Base-by-base conservation (phyloP, 2,329 filamentous ascomycete genomes). In the Aureobasidium zeae region DNA sequence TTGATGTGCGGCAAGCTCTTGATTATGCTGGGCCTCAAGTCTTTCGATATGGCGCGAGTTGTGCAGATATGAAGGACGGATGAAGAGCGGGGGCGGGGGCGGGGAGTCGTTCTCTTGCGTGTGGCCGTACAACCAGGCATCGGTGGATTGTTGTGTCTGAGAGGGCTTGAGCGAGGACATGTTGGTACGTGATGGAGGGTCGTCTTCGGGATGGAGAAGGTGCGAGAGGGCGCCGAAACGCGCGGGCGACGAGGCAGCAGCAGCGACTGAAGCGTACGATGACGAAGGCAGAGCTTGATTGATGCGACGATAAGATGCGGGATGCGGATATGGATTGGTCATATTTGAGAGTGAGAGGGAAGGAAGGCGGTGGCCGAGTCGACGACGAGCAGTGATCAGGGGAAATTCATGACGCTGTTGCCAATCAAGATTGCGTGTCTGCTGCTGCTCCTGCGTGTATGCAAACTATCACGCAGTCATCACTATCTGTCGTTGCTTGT, bases 31-130 rank as follows among this genome's bases (percentile, higher is more conserved):
- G 49, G 85, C 79, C 54, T 83, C 77, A 35, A 95, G 71, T 59
- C 76, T 79, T 54, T 82, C 75, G 42, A 89, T 77, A 62, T 94
- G 88, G 55, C 78, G 76, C 11, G 86, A 89, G 28, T 77, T 77
- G 52, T 73, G 71, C 32, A 96, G 73, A 63, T 95, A 95, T 4
- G 86, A 87, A 1, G 89, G 89, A 9, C 81, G 73, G 62, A 94
- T 87, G 69, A 89, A 89, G 5, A 46, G 63, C 55, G 46, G 70
- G 61, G 50, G 59, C 52, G 51, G 36, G 20, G 41, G 22, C 12
- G 37, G 37, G 13, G 37, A 9, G 13, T 41, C 28, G 6, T 41
- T 24, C 21, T 43, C 39, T 15, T 10, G 30, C n/a, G 20, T 19
- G 3, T 26, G 20, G 21, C 29, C 22, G 8, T 17, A 33, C 16